phyloP scores from a whole-genome alignment of 2,329 filamentous ascomycete genomes.

The Neoarthrinium moseri region DNA sequence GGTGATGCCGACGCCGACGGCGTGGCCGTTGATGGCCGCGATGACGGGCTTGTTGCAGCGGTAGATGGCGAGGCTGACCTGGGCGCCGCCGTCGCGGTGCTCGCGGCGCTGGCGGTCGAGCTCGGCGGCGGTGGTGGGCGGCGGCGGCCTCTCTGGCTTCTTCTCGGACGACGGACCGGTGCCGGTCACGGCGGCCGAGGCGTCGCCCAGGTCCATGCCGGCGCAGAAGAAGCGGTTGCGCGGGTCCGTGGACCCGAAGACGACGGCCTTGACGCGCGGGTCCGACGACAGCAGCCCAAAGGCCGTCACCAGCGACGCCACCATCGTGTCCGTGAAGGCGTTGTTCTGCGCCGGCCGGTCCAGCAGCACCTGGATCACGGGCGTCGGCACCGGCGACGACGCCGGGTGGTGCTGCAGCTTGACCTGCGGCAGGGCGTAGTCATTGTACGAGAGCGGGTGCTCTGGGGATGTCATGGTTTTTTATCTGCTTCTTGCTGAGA shows the following conservation, averaged over 20 bases:
- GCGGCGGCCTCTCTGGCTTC: not conserved
- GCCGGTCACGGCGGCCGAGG: constrained; percentile 19
- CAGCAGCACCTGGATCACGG: constrained; percentile 62
- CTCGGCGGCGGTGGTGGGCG: constrained; percentile 6
- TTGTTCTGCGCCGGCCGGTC: constrained; percentile 66
- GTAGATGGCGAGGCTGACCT: constrained; percentile 53
- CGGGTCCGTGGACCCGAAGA: constrained; percentile 52
- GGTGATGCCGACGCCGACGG: constrained; percentile 61
- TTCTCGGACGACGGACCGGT: constrained; percentile 12
- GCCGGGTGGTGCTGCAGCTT: constrained; percentile 47
- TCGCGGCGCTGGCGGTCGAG: constrained; percentile 7
- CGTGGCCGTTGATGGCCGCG: constrained; percentile 57
- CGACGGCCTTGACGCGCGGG: constrained; percentile 51
- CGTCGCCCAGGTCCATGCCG: constrained; percentile 51
- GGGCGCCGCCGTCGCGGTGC: constrained; percentile 51
- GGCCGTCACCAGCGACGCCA: constrained; percentile 55
- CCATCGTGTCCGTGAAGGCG: constrained; percentile 67
- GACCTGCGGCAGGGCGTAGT: constrained; percentile 41
- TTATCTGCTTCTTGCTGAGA: not conserved
- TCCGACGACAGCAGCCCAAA: constrained; percentile 51
- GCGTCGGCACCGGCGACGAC: constrained; percentile 53
- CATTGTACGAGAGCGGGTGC: constrained; percentile 35
- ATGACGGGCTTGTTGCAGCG: constrained; percentile 58
- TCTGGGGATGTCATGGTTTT: constrained; percentile 9
- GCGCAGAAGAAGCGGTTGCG: constrained; percentile 54